Percentiles rank a stretch among this genome's conserved stretches.
Conservation (phyloP, 805 yeast genomes). For the Cyberlindnera euphorbiae region DNA sequence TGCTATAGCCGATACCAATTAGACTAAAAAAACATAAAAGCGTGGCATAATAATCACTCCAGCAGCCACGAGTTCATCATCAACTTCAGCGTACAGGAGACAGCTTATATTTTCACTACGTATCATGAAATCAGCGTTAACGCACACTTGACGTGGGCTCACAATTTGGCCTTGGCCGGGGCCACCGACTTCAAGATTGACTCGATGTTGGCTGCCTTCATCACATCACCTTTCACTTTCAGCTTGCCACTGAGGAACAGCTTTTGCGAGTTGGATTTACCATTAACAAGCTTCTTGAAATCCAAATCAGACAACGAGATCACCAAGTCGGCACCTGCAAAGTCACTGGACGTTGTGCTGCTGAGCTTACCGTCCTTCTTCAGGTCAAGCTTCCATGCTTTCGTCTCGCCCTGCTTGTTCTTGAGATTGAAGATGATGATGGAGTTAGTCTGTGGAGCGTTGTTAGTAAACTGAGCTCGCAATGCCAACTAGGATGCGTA, state of each 20-base stretch:
- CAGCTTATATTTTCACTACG: no score
- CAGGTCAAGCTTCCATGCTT: conserved; percentile 65
- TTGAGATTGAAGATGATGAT: conserved; percentile 62
- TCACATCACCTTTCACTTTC: conserved; percentile 84
- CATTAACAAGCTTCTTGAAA: conserved; percentile 64
- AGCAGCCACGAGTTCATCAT: no score
- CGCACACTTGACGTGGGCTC: no score
- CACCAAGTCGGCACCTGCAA: conserved; percentile 52
- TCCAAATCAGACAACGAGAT: conserved; percentile 63
- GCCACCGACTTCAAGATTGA: conserved; percentile 52
- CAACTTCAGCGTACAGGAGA: no score
- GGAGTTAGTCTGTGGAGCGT: conserved; percentile 42
- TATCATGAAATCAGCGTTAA: no score
- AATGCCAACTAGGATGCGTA: no score
- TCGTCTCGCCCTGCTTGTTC: conserved; percentile 48
- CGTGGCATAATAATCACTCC: no score
- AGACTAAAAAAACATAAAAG: no score
- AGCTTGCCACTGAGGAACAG: conserved; percentile 80
- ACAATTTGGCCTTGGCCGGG: conserved; percentile 42
- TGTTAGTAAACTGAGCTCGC: conserved; percentile 1
- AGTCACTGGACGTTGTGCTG: conserved; percentile 40
- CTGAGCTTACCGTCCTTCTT: conserved; percentile 45
- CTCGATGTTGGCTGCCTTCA: conserved; percentile 82
- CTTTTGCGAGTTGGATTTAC: conserved; percentile 81
- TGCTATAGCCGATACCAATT: no score